Conservation (phyloP, 768 basidiomycete species). For the Hypholoma fasciculare region DNA sequence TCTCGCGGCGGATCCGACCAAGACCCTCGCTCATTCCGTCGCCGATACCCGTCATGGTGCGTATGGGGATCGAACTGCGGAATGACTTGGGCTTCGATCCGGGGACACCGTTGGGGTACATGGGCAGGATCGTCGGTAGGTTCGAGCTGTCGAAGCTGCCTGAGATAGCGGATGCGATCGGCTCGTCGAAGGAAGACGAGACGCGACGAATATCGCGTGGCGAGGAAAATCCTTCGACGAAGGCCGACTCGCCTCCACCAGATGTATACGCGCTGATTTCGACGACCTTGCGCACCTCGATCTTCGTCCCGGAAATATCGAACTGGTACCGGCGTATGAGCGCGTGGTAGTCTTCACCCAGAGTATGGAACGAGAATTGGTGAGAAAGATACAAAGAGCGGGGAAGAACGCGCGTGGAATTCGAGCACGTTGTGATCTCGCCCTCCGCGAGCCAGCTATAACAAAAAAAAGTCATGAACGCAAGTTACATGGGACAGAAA, state of each 20-base stretch:
- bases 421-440: slow-evolving; percentile 76
- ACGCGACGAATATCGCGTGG: slow-evolving; percentile 42
- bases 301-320: slow-evolving; percentile 53
- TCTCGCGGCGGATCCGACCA: slow-evolving; percentile 57
- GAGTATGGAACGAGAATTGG: slow-evolving; percentile 79
- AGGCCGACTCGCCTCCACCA: slow-evolving; percentile 30
- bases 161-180: slow-evolving; percentile 71
- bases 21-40: slow-evolving; percentile 63
- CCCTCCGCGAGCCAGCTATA: slow-evolving; percentile 73
- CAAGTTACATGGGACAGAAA: slow-evolving; percentile 4
- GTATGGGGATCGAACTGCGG: slow-evolving; percentile 56
- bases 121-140: slow-evolving; percentile 58
- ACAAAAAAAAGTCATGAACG: slow-evolving; percentile 6
- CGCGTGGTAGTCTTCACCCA: slow-evolving; percentile 79
- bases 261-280: slow-evolving; percentile 57
- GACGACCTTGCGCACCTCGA: slow-evolving; percentile 74
- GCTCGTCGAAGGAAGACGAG: slow-evolving; percentile 74
- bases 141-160: slow-evolving; percentile 55
- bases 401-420: slow-evolving; percentile 59
- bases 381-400: slow-evolving; percentile 81
- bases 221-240: slow-evolving; percentile 48
- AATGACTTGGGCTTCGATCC: slow-evolving; percentile 37
- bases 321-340: slow-evolving; percentile 67
- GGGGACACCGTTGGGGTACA: slow-evolving; percentile 73
- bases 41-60: slow-evolving; percentile 50